These are phyloP conservation scores for Tephrocybe rancida DNA, from an alignment of 768 basidiomycete species.

Conservation along the genomic window DNA sequence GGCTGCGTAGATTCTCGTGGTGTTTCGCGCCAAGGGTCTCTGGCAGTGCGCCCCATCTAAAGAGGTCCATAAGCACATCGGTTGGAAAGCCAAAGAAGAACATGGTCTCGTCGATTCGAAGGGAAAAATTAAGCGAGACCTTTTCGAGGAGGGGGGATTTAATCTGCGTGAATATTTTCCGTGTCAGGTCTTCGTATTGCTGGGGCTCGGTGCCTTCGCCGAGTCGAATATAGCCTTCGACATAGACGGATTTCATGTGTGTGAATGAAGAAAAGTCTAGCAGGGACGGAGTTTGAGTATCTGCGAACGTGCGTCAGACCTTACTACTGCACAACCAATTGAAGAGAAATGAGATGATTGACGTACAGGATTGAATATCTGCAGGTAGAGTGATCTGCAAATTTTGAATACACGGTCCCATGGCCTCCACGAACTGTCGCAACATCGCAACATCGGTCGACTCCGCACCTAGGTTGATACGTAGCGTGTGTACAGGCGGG, in stretches of 20 bases:
- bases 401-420: conserved; percentile 24
- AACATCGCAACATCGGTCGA: conserved; percentile 2
- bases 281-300: conserved; percentile 12
- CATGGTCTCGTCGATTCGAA: conserved; percentile 19
- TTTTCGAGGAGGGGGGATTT: conserved; percentile 19
- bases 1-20: conserved; percentile 9
- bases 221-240: conserved; percentile 26
- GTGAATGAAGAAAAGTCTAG: conserved; percentile 25
- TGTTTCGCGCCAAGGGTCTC: conserved; percentile 19
- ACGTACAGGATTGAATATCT: conserved; percentile 23
- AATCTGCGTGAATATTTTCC: conserved; percentile 24
- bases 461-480: conserved; percentile 23
- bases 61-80: conserved; percentile 24
- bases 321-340: neutral
- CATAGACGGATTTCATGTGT: conserved; percentile 22
- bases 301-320: conserved; percentile 10
- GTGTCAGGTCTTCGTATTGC: conserved; percentile 22
- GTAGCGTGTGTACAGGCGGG: conserved; percentile 22
- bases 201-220: conserved; percentile 14
- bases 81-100: conserved; percentile 31
- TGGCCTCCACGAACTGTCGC: conserved; percentile 19
- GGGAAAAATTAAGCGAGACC: conserved; percentile 24
- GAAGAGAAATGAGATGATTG: neutral
- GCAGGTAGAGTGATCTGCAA: conserved; percentile 26
- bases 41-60: conserved; percentile 30